Evolutionary conservation across 345 rosid genomes (phyloP).

Genomic region (Camelina hispida): DNA sequence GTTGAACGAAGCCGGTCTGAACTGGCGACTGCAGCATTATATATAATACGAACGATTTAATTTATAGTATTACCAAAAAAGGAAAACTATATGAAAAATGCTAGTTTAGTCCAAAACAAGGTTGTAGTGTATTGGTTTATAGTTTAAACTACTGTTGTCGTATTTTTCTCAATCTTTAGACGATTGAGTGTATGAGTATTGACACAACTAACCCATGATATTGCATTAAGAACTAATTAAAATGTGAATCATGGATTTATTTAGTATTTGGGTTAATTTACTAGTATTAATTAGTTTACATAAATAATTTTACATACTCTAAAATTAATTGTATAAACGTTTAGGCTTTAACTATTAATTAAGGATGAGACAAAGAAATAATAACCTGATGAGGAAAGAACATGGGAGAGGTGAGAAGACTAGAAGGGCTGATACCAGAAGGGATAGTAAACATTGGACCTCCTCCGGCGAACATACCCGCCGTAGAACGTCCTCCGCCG

Average conservation of each 20-base stretch:
- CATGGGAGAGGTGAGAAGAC: conserved; percentile 78
- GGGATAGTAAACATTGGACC: conserved; percentile 69
- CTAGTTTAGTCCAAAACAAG: background rate
- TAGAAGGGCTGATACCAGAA: conserved; percentile 92
- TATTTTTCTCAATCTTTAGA: background rate
- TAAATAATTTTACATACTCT: background rate
- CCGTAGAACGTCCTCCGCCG: conserved; percentile 45
- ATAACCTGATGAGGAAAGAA: conserved; percentile 79
- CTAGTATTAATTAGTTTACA: background rate
- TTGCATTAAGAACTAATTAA: background rate
- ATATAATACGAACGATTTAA: background rate
- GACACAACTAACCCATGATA: background rate
- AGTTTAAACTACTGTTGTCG: background rate
- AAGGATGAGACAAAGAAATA: background rate
- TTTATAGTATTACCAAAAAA: background rate
- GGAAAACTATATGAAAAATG: background rate
- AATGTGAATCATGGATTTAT: background rate
- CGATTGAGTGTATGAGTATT: background rate
- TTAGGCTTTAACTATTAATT: background rate
- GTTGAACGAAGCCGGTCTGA: conserved; percentile 30
- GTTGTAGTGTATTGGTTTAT: background rate
- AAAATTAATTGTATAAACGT: too few relatives aligned
- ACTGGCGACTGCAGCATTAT: conserved; percentile 23
- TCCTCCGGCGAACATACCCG: conserved; percentile 49
- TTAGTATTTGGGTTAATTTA: background rate